Conservation (phyloP, 371 early-diverging fungal species). For the Mortierella sp. region DNA sequence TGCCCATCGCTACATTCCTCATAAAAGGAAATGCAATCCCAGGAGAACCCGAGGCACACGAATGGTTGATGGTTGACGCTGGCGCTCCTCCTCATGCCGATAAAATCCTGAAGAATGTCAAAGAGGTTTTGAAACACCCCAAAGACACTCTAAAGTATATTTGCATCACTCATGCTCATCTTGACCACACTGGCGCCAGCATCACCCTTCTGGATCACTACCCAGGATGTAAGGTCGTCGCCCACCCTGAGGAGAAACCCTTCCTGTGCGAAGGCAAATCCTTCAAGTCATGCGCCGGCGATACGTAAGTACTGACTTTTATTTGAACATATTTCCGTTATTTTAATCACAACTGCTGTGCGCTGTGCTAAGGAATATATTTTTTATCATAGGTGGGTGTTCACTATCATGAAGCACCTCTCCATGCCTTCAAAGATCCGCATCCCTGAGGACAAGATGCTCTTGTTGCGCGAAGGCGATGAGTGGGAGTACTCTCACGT, state of each 20-base stretch:
- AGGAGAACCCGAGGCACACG: slow-evolving; percentile 3
- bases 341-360: not conserved
- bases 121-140: slow-evolving; percentile 22
- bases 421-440: slow-evolving; percentile 11
- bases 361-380: not conserved
- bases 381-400: slow-evolving; percentile 15
- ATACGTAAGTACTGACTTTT: slow-evolving; percentile 15
- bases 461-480: slow-evolving; percentile 22
- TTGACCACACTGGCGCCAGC: slow-evolving; percentile 49
- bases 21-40: slow-evolving; percentile 21
- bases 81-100: slow-evolving; percentile 28
- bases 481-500: slow-evolving; percentile 27
- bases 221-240: slow-evolving; percentile 23
- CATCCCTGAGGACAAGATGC: slow-evolving; percentile 19
- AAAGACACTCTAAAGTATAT: slow-evolving; percentile 38
- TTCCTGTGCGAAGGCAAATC: slow-evolving; percentile 45
- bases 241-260: slow-evolving; percentile 34
- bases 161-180: slow-evolving; percentile 50
- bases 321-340: not conserved
- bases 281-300: slow-evolving; percentile 27
- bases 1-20: slow-evolving; percentile 51
- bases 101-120: slow-evolving; percentile 16
- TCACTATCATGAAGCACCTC: slow-evolving; percentile 34
- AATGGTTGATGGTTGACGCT: slow-evolving; percentile 54
- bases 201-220: slow-evolving; percentile 27